A percentile compares a stretch with the other conserved stretches of the same genome.
These are phyloP conservation scores for Chrysoporthe deuterocubensis DNA, from an alignment of 2,329 filamentous ascomycete genomes.

Conservation along the genomic window DNA sequence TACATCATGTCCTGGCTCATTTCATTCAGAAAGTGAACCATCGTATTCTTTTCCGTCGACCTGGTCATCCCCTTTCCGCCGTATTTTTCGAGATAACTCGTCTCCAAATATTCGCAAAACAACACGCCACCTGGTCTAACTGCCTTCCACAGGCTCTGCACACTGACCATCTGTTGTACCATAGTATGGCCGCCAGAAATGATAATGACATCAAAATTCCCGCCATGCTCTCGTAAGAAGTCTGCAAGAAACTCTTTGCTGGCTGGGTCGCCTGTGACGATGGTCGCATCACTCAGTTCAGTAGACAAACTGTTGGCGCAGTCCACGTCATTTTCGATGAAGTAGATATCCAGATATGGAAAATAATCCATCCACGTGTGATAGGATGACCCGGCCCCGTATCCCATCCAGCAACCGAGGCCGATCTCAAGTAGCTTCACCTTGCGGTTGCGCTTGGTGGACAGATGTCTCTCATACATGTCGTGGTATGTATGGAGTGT, in stretches of 20 bases:
- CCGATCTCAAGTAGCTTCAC: slow-evolving; percentile 48
- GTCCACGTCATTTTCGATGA: slow-evolving; percentile 44
- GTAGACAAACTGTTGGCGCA: slow-evolving; percentile 43
- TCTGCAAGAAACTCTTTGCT: slow-evolving; percentile 41
- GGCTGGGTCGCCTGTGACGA: slow-evolving; percentile 46
- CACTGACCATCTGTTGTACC: slow-evolving; percentile 42
- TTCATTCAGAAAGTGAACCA: slow-evolving; percentile 1
- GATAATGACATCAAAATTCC: slow-evolving; percentile 46
- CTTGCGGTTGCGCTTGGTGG: slow-evolving; percentile 36
- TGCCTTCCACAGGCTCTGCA: slow-evolving; percentile 42
- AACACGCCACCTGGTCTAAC: slow-evolving; percentile 36
- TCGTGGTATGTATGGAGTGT: slow-evolving; percentile 43
- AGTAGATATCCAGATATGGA: slow-evolving; percentile 44
- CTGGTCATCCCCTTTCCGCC: neutral
- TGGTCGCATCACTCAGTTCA: slow-evolving; percentile 41
- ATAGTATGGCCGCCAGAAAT: slow-evolving; percentile 46
- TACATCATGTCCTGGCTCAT: slow-evolving; percentile 14
- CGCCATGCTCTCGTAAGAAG: slow-evolving; percentile 40
- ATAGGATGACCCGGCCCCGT: slow-evolving; percentile 44
- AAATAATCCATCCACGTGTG: slow-evolving; percentile 47
- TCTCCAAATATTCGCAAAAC: slow-evolving; percentile 12
- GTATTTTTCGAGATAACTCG: slow-evolving; percentile 9
- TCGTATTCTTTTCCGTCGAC: neutral
- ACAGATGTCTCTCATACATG: slow-evolving; percentile 47
- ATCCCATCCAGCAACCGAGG: slow-evolving; percentile 46